Evolutionary conservation across 140 eudicot species (phyloP).

Genomic region (Anethum foeniculum): DNA sequence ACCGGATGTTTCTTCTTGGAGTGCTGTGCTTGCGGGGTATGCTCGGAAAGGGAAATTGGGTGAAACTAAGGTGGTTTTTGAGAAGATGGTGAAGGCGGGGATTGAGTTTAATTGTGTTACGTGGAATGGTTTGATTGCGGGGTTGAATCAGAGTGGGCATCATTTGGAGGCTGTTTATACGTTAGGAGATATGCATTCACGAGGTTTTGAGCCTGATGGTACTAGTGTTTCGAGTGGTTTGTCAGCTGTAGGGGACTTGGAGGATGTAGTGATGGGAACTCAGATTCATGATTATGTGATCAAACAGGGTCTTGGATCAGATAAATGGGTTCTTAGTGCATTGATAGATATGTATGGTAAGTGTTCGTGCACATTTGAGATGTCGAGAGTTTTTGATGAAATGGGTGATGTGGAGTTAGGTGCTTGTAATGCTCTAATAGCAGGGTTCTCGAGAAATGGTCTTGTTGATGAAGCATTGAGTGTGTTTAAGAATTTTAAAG

Average conservation of each 20-base stretch:
- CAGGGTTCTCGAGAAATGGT: slow-evolving; percentile 69
- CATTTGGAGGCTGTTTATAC: slow-evolving; percentile 48
- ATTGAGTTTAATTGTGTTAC: slow-evolving; percentile 59
- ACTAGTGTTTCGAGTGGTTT: slow-evolving; percentile 63
- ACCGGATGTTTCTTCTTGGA: slow-evolving; percentile 55
- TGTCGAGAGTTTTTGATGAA: slow-evolving; percentile 65
- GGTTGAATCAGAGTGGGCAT: slow-evolving; percentile 74
- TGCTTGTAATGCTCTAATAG: slow-evolving; percentile 63
- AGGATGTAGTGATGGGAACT: slow-evolving; percentile 30
- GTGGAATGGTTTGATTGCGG: slow-evolving; percentile 88
- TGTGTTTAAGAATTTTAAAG: slow-evolving; percentile 38
- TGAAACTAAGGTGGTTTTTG: slow-evolving; percentile 40
- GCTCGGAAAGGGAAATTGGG: slow-evolving; percentile 51
- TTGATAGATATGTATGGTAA: slow-evolving; percentile 77
- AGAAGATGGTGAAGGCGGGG: slow-evolving; percentile 36
- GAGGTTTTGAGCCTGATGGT: slow-evolving; percentile 53
- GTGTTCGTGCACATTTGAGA: slow-evolving; percentile 36
- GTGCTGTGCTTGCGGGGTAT: slow-evolving; percentile 76
- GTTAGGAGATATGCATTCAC: slow-evolving; percentile 48
- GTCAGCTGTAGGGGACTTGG: slow-evolving; percentile 67
- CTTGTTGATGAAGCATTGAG: slow-evolving; percentile 51
- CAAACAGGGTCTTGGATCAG: slow-evolving; percentile 44
- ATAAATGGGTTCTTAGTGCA: slow-evolving; percentile 59
- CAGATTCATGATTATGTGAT: slow-evolving; percentile 54
- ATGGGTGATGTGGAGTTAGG: slow-evolving; percentile 46